Percentiles rank a stretch among this genome's conserved stretches.
Conservation (phyloP, 1,284 basidiomycete genomes). For the Ceratorhiza oryzae-sativae region DNA sequence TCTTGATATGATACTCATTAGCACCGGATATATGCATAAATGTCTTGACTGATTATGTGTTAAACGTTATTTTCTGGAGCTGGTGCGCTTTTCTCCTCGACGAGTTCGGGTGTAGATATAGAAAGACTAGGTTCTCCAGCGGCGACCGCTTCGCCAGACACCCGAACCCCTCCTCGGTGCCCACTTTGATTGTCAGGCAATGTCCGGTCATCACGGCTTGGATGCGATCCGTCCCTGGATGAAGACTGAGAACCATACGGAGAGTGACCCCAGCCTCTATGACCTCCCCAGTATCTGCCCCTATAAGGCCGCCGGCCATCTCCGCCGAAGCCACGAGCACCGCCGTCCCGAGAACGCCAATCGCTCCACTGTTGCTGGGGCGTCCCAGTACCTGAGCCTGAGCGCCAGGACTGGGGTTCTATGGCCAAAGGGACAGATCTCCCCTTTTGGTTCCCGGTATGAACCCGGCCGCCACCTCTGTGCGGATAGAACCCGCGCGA, state of each 20-base stretch:
- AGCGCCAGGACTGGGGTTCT: background rate
- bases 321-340: background rate
- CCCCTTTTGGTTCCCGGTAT: background rate
- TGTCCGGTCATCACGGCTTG: background rate
- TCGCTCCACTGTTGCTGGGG: background rate
- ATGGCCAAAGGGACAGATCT: background rate
- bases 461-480: background rate
- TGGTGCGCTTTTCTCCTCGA: no score
- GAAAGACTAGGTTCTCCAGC: background rate
- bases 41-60: background rate
- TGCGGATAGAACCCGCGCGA: background rate
- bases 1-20: background rate
- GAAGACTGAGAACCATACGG: background rate
- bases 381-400: background rate
- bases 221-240: background rate
- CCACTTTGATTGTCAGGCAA: background rate
- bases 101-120: no score
- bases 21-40: background rate
- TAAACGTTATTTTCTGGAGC: background rate
- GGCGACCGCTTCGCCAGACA: no score
- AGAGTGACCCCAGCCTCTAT: background rate
- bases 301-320: constrained; percentile 1
- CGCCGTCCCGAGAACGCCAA: background rate
- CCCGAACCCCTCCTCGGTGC: background rate
- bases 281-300: background rate